Conservation (phyloP, 2,329 filamentous ascomycete genomes). For the Arthroderma sp. region DNA sequence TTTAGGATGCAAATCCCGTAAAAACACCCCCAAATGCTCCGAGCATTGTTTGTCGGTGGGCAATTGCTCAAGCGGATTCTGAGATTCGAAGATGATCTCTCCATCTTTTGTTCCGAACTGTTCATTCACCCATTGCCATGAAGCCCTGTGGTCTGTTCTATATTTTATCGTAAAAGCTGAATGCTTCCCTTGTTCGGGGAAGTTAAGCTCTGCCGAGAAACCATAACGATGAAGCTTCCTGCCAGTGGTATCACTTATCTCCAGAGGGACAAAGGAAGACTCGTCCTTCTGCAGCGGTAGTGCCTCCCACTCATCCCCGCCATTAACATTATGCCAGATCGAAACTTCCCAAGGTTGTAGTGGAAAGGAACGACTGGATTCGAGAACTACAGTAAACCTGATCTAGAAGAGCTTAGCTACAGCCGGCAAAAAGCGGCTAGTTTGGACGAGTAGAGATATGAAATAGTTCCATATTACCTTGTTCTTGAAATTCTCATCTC, state of each 20-base stretch:
- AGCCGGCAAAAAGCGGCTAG: background rate
- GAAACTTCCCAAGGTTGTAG: constrained; percentile 56
- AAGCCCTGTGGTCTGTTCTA: constrained; percentile 21
- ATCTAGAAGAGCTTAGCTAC: constrained; percentile 23
- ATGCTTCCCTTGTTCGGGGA: constrained; percentile 18
- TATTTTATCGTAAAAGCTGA: constrained; percentile 33
- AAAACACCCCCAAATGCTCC: constrained; percentile 18
- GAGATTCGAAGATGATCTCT: constrained; percentile 27
- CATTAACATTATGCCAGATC: constrained; percentile 57
- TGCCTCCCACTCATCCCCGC: constrained; percentile 45
- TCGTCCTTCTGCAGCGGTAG: constrained; percentile 38
- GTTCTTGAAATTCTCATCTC: constrained; percentile 9
- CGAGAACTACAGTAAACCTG: constrained; percentile 55
- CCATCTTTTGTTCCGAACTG: constrained; percentile 27
- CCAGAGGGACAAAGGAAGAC: constrained; percentile 16
- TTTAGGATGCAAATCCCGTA: constrained; percentile 22
- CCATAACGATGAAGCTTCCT: constrained; percentile 22
- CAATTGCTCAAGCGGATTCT: constrained; percentile 6
- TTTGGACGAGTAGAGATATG: background rate
- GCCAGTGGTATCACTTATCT: constrained; percentile 13
- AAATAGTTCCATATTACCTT: constrained; percentile 13
- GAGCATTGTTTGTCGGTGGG: constrained; percentile 7
- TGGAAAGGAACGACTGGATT: constrained; percentile 44
- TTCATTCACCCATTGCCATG: constrained; percentile 35
- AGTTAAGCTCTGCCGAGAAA: constrained; percentile 19